Evolutionary conservation across 345 rosid genomes (phyloP).

Genomic region (Brassica rapa): DNA sequence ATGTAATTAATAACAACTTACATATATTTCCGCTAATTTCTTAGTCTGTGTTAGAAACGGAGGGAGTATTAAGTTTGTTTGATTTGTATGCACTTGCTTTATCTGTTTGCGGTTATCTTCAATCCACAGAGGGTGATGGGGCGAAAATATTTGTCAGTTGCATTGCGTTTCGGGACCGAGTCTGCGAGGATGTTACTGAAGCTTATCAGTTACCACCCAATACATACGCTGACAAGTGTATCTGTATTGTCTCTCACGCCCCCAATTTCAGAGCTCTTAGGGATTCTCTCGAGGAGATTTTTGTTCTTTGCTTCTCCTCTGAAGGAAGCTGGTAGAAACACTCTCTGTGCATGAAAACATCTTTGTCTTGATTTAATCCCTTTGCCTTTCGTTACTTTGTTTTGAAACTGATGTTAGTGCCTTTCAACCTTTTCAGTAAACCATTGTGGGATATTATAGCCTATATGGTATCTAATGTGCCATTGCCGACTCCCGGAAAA

Average conservation of each 20-base stretch:
- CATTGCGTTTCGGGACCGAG: conserved; percentile 93
- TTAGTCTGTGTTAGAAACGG: too few relatives aligned
- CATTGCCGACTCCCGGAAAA: conserved; percentile 92
- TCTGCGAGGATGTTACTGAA: conserved; percentile 90
- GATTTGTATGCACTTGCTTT: conserved; percentile 1
- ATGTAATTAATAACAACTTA: too few relatives aligned
- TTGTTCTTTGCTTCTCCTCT: conserved; percentile 83
- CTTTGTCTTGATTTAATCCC: background rate
- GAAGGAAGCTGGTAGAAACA: conserved; percentile 75
- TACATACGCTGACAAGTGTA: conserved; percentile 93
- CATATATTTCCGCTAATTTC: too few relatives aligned
- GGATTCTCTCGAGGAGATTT: conserved; percentile 79
- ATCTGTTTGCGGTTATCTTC: conserved; percentile 11
- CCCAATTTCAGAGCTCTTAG: conserved; percentile 83
- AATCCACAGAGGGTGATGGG: conserved; percentile 92
- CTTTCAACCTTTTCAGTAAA: conserved; percentile 72
- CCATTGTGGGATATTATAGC: conserved; percentile 89
- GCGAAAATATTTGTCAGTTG: conserved; percentile 94
- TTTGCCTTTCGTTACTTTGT: background rate
- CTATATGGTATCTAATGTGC: conserved; percentile 74
- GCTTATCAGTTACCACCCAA: conserved; percentile 80
- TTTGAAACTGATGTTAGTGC: conserved; percentile 37
- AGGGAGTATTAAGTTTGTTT: background rate
- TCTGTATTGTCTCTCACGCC: conserved; percentile 83
- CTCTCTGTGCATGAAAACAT: background rate